Percentiles rank a stretch among this genome's conserved stretches.
These are phyloP conservation scores for Hirschioporus abietinus DNA, from an alignment of 768 basidiomycete genomes.

Conservation along the genomic window DNA sequence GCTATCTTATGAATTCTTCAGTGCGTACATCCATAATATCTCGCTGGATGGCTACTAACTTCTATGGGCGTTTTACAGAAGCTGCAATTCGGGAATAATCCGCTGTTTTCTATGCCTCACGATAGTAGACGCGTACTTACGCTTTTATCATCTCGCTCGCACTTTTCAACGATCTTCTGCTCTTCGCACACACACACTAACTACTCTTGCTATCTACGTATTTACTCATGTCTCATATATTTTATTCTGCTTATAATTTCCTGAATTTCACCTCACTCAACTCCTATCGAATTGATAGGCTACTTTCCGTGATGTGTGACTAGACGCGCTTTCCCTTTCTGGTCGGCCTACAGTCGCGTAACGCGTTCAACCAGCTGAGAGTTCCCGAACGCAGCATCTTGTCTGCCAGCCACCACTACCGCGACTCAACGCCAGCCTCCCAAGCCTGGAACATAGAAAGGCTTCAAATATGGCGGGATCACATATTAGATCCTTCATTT, in stretches of 20 bases:
- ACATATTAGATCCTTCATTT: background rate
- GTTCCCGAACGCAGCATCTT: too few species aligned
- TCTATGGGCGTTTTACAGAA: background rate
- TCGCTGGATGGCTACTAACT: background rate
- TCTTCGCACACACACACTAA: background rate
- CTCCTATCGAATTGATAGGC: background rate
- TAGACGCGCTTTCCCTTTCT: background rate
- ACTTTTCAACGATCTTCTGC: background rate
- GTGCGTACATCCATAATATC: slow-evolving; percentile 44
- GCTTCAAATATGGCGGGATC: background rate
- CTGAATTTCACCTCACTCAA: too few species aligned
- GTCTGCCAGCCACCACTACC: background rate
- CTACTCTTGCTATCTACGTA: background rate
- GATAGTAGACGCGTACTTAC: background rate
- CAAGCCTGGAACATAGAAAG: background rate
- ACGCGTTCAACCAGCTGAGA: too few species aligned
- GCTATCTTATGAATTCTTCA: slow-evolving; percentile 98
- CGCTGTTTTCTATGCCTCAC: background rate
- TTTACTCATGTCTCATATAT: background rate
- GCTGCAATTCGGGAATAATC: background rate
- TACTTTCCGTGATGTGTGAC: background rate
- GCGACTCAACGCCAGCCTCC: background rate
- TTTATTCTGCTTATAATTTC: background rate
- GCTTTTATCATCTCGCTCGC: background rate
- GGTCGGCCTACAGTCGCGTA: background rate